These are phyloP conservation scores for Cystobasidiaceae sp. DNA, from an alignment of 1,284 basidiomycete species.

Conservation along the genomic window DNA sequence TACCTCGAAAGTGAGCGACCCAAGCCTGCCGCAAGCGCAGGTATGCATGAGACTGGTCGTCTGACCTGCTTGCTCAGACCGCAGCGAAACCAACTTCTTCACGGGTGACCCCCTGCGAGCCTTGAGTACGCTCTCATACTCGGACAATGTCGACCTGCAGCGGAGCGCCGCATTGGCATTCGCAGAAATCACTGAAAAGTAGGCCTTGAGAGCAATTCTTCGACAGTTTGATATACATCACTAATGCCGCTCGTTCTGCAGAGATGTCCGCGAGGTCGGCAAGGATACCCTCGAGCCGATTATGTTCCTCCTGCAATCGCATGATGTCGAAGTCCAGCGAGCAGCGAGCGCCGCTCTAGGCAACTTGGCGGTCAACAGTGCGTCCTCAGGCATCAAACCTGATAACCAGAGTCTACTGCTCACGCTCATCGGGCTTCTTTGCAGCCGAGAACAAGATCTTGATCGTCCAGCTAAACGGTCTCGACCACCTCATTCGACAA, in stretches of 20 bases:
- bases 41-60: neutral
- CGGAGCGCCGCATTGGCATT: constrained; percentile 96
- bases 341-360: constrained; percentile 98
- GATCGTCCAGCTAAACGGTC: constrained; percentile 94
- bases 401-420: neutral
- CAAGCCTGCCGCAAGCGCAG: neutral
- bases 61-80: constrained; percentile 56
- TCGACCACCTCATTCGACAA: constrained; percentile 96
- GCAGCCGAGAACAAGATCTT: constrained; percentile 97
- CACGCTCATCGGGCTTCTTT: neutral
- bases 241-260: neutral
- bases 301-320: constrained; percentile 91
- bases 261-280: constrained; percentile 90
- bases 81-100: constrained; percentile 94
- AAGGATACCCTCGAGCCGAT: constrained; percentile 98
- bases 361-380: constrained; percentile 96
- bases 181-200: constrained; percentile 97
- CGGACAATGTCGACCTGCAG: constrained; percentile 98
- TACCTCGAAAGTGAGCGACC: constrained; percentile 83
- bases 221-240: neutral
- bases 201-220: neutral
- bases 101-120: constrained; percentile 84
- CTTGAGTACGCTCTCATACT: constrained; percentile 94
- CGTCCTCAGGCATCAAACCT: constrained; percentile 43
- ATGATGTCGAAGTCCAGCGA: constrained; percentile 97